Conservation (phyloP, 768 basidiomycete species). For the Postia placenta region DNA sequence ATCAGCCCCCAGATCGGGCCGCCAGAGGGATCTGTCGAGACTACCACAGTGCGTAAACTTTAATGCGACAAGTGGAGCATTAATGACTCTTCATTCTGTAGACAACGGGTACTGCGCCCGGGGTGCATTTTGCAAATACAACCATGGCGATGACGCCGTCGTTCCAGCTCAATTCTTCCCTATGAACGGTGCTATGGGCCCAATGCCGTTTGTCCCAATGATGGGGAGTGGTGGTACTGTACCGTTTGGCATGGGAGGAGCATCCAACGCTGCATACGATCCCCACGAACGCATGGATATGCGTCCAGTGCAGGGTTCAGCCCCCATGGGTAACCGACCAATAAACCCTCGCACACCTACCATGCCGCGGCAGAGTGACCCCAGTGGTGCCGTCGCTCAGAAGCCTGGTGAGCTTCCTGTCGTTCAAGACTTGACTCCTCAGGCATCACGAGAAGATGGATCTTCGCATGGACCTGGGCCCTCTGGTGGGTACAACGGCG, state of each 20-base stretch:
- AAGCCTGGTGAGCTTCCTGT: conserved; percentile 73
- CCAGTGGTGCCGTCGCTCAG: conserved; percentile 30
- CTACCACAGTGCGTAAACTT: conserved; percentile 75
- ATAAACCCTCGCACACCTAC: conserved; percentile 49
- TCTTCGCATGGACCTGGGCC: conserved; percentile 16
- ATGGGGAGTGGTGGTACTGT: conserved; percentile 47
- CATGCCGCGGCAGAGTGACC: conserved; percentile 50
- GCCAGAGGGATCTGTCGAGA: conserved; percentile 82
- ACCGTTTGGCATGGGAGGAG: conserved; percentile 45
- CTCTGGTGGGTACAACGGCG: neutral
- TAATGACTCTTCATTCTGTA: conserved; percentile 28
- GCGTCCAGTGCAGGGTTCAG: conserved; percentile 41
- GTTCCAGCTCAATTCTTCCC: conserved; percentile 65
- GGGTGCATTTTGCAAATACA: conserved; percentile 85
- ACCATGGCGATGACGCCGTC: conserved; percentile 86
- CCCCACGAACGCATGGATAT: conserved; percentile 82
- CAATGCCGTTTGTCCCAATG: conserved; percentile 67
- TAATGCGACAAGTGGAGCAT: neutral
- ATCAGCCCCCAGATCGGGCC: conserved; percentile 70
- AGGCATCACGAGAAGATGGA: conserved; percentile 28
- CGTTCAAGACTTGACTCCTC: conserved; percentile 77
- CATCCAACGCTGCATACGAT: conserved; percentile 51
- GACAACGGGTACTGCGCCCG: conserved; percentile 90
- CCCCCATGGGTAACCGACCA: conserved; percentile 23
- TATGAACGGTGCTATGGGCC: conserved; percentile 37